Base-by-base conservation (phyloP, 2,329 filamentous ascomycete species). In the Sclerotinia borealis region DNA sequence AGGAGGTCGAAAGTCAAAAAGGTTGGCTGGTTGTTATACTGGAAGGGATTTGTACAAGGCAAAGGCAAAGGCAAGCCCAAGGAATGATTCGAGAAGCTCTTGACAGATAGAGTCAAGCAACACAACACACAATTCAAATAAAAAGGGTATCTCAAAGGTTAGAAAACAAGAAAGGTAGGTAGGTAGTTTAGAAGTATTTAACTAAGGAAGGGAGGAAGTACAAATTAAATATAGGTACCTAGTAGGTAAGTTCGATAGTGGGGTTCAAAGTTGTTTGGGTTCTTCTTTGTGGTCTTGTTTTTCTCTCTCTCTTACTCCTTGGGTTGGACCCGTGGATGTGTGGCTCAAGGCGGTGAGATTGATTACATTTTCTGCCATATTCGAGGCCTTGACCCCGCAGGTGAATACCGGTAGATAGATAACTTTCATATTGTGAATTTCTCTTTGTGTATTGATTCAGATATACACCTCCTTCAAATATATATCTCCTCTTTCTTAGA, bases 141-240 rank as follows among this genome's bases (percentile, higher is more conserved):
- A 56, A 56, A 56, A 45, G 54, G 54, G 54, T 56, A 56, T 56
- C 54, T 56, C 39, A 45, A 45, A 25, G 45, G 41, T 2, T 34
- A 34, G 52, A 34, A 56, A 22, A 11, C 34, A 45, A 29, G 45
- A 56, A 19, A 27, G 39, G 17, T 43, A 43, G 8, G 5, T 15
- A 43, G 19, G 41, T 22, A 43, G 19, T 0, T 11, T 9, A 11
- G 9, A 11, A 13, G 41, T 2, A 22, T n/a, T 8, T 22, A 25
- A n/a, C 11, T 10, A 22, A 19, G n/a, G 2, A n/a, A 5, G 19
- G 13, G 13, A 7, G 5, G 29, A 51, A 41, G 22, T 31, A 55
- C 31, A 41, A 9, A n/a, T 31, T n/a, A n/a, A n/a, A n/a, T n/a
- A n/a, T n/a, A n/a, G n/a, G n/a, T n/a, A n/a, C n/a, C n/a, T n/a